Evolutionary conservation across 306 rosid species (phyloP).

Genomic region (Cicer arietinum): DNA sequence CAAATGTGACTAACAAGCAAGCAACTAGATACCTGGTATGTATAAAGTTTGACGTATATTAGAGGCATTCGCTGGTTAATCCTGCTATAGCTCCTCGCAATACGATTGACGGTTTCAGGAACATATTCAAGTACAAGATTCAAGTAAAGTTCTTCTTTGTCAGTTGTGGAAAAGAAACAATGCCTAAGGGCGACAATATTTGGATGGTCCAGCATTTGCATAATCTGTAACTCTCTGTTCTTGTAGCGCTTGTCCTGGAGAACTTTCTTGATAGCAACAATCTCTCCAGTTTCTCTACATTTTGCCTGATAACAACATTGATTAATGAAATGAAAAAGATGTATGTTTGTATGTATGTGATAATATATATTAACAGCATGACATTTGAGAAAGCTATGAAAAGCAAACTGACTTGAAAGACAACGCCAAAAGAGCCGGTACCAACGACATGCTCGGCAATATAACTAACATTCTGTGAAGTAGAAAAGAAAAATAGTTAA

Average conservation of each 20-base stretch:
- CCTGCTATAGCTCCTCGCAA: constrained; percentile 90
- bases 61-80: constrained; percentile 94
- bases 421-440: constrained; percentile 97
- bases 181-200: constrained; percentile 89
- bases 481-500: constrained; percentile 38
- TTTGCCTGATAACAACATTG: constrained; percentile 68
- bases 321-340: constrained; percentile 8
- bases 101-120: constrained; percentile 90
- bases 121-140: constrained; percentile 97
- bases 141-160: constrained; percentile 91
- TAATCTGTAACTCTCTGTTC: constrained; percentile 95
- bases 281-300: constrained; percentile 98
- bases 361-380: constrained; percentile 9
- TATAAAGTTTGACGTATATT: constrained; percentile 90
- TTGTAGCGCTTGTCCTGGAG: constrained; percentile 99
- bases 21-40: constrained; percentile 75
- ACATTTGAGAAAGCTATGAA: constrained; percentile 14
- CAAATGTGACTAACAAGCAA: constrained; percentile 28
- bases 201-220: constrained; percentile 99
- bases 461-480: constrained; percentile 75
- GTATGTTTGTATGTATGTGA: not conserved
- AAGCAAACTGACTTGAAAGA: constrained; percentile 74
- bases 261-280: constrained; percentile 98
- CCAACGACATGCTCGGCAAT: constrained; percentile 94
- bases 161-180: constrained; percentile 90